Evolutionary conservation across 2,329 filamentous ascomycete species (phyloP).

Genomic region (Corinectria fuckeliana): DNA sequence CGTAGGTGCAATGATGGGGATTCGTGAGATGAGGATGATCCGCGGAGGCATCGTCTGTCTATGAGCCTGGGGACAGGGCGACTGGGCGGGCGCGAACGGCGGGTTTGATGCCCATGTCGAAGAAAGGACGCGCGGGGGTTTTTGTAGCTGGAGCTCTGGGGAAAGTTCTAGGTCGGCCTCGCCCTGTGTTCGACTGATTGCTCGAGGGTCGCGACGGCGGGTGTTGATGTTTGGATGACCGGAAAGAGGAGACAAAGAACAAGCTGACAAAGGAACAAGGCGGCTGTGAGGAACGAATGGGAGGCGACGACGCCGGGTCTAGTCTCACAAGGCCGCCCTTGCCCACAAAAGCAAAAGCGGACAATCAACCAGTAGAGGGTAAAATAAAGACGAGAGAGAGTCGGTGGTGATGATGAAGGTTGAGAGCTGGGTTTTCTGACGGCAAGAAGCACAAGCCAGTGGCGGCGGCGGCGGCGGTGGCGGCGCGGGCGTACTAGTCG

Average conservation of each 20-base stretch:
- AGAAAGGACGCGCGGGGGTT: conserved; percentile 28
- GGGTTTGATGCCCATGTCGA: conserved; percentile 40
- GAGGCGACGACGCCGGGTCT: conserved; percentile 14
- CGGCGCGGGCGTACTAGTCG: conserved; percentile 23
- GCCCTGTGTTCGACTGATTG: conserved; percentile 11
- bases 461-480: neutral
- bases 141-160: conserved; percentile 21
- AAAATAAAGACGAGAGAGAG: too few species aligned
- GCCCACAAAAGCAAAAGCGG: conserved; percentile 17
- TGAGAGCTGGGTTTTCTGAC: neutral
- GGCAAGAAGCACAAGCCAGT: neutral
- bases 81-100: conserved; percentile 28
- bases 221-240: conserved; percentile 13
- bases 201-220: conserved; percentile 13
- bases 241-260: conserved; percentile 13
- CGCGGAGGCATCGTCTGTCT: conserved; percentile 38
- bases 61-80: conserved; percentile 38
- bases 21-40: conserved; percentile 25
- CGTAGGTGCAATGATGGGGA: conserved; percentile 27
- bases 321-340: conserved; percentile 19
- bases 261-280: conserved; percentile 11
- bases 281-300: conserved; percentile 11
- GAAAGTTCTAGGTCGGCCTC: neutral
- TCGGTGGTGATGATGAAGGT: neutral
- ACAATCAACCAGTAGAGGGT: conserved; percentile 7